phyloP scores from a whole-genome alignment of 2,329 filamentous ascomycete species.

The Penicillium polonicum region DNA sequence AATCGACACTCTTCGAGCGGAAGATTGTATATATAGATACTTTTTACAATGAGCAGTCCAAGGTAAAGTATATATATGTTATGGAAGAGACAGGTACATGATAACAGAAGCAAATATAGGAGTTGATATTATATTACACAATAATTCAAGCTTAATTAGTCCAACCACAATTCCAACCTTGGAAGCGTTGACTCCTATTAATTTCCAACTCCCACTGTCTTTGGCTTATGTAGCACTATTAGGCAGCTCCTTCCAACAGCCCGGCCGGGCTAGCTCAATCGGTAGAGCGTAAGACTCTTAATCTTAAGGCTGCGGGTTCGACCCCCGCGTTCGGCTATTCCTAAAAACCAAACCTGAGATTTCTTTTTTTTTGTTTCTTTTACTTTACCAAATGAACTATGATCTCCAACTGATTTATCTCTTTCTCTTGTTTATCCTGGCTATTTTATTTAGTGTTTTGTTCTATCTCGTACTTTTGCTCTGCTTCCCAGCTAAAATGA shows the following conservation, averaged over 20 bases:
- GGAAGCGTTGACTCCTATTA: no score
- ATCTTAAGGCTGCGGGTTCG: slow-evolving; percentile 43
- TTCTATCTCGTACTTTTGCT: neutral
- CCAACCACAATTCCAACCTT: neutral
- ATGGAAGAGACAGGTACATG: neutral
- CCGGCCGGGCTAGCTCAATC: slow-evolving; percentile 50
- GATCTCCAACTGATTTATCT: neutral
- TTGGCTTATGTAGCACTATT: neutral
- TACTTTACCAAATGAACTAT: slow-evolving; percentile 15
- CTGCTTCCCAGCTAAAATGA: neutral
- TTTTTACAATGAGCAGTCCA: neutral
- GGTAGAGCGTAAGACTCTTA: slow-evolving; percentile 38
- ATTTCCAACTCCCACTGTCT: no score
- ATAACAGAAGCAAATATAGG: neutral
- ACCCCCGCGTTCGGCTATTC: slow-evolving; percentile 44
- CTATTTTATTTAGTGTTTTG: neutral
- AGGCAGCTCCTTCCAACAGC: neutral
- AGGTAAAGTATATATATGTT: neutral
- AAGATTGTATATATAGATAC: neutral
- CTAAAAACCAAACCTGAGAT: slow-evolving; percentile 19
- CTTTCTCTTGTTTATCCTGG: neutral
- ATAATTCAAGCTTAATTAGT: neutral
- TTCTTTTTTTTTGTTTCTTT: slow-evolving; percentile 12
- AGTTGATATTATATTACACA: neutral
- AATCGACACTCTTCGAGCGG: neutral